Conservation (phyloP, 768 basidiomycete species). For the Termitomyces bulborhizus region DNA sequence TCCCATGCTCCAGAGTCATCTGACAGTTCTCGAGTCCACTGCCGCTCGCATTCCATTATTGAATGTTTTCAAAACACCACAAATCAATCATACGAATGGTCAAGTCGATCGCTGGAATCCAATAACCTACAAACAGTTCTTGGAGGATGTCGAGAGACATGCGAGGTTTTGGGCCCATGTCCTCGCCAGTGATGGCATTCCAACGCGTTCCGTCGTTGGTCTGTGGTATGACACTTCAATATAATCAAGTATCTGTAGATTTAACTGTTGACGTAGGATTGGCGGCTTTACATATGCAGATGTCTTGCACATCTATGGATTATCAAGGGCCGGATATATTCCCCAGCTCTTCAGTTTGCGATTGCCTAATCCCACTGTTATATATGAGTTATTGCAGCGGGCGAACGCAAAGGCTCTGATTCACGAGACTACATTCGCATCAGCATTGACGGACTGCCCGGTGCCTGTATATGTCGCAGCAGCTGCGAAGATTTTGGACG, state of each 20-base stretch:
- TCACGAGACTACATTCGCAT: constrained; percentile 51
- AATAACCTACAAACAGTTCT: constrained; percentile 62
- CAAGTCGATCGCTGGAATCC: constrained; percentile 48
- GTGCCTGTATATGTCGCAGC: constrained; percentile 43
- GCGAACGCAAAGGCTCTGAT: constrained; percentile 61
- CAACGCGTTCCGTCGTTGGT: constrained; percentile 56
- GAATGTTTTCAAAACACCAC: constrained; percentile 58
- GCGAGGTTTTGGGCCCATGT: constrained; percentile 57
- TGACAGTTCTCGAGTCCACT: constrained; percentile 55
- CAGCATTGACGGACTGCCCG: constrained; percentile 37
- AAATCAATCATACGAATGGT: constrained; percentile 31
- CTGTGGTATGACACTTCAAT: constrained; percentile 48
- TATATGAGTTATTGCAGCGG: constrained; percentile 62
- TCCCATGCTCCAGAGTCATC: constrained; percentile 45
- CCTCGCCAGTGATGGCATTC: constrained; percentile 41
- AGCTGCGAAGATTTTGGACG: constrained; percentile 30
- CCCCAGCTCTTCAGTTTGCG: constrained; percentile 75
- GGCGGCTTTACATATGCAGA: constrained; percentile 68
- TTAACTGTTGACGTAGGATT: constrained; percentile 39
- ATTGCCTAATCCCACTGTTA: constrained; percentile 65
- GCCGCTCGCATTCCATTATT: constrained; percentile 41
- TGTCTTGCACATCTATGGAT: constrained; percentile 66
- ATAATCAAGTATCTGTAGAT: neutral
- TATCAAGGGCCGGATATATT: constrained; percentile 71
- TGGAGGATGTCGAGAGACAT: constrained; percentile 54